Base-by-base conservation (phyloP, 2,329 filamentous ascomycete species). In the Corniculantispora saksenae region DNA sequence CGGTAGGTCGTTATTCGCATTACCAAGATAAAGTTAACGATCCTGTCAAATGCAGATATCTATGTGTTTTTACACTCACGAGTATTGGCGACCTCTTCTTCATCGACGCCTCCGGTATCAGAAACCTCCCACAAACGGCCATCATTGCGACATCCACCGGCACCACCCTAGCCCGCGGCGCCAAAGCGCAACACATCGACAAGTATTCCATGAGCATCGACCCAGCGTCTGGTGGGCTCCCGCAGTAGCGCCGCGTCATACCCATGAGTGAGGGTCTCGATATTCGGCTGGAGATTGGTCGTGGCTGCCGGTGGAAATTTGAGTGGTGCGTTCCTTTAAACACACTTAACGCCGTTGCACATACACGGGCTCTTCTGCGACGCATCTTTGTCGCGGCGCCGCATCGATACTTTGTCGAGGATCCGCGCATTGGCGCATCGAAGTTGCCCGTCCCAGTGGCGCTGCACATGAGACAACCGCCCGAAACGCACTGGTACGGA, bases 231-330 rank as follows among this genome's bases (percentile, higher is more conserved):
- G 54, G 54, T 35, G 35, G 35, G 1, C 3, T 15, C 35, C 21
- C 54, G 21, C 35, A 45, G 54, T 38, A 57, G 35, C 56, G 56
- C 17, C 40, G 56, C 40, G 40, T 59, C 40, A 47, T 59, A 8
- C 56, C 56, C 25, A 32, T 59, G 40, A 21, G 38, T 38, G 15
- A 17, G 13, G 38, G 23, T 6, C 19, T 59, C 40, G 43, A 48
- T 40, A 9, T n/a, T 10, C 43, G 56, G 40, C 17, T 59, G 40
- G 43, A 59, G 40, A 32, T 59, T 29, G 43, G 43, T 25, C 23
- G 19, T 12, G 40, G 27, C 17, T 59, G 27, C 43, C 2, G 1
- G 23, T 59, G n/a, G 15, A 9, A 7, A 25, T 47, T 59, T 8
- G 12, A 25, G 17, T 59, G 56, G 56, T 35, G 40, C 25, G 40